These are phyloP conservation scores for Leishmania turanica DNA, from an alignment of 208 protist species.

Conservation along the genomic window DNA sequence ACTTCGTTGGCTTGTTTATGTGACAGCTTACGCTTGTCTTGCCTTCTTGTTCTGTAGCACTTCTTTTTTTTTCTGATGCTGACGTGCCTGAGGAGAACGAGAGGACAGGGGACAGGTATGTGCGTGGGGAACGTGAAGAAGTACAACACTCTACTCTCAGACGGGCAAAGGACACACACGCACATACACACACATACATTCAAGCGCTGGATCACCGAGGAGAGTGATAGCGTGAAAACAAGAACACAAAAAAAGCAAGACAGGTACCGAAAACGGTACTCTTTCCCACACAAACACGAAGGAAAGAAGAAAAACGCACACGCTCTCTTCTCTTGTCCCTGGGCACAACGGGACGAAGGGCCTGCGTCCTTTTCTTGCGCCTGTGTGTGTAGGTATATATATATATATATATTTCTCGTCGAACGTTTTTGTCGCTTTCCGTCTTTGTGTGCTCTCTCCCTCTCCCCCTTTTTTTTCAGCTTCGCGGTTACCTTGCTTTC, in stretches of 20 bases:
- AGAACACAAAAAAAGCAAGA: not conserved
- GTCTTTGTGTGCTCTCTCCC: slow-evolving; percentile 1
- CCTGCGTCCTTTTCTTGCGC: not conserved
- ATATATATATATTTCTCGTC: no score
- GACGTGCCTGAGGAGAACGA: not conserved
- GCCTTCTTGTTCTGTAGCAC: no score
- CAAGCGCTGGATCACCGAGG: not conserved
- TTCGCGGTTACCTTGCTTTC: not conserved
- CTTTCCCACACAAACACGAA: not conserved
- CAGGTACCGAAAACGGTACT: not conserved
- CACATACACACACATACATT: not conserved
- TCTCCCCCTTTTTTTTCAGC: not conserved
- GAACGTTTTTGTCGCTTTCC: not conserved
- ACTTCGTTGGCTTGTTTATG: not conserved
- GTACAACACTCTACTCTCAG: not conserved
- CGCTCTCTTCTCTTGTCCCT: not conserved
- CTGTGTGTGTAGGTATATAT: no score
- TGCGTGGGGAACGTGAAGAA: not conserved
- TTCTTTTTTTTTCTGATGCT: not conserved
- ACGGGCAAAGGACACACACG: not conserved
- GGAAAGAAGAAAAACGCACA: not conserved
- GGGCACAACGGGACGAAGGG: not conserved
- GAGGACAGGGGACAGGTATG: not conserved
- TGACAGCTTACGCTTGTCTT: not conserved
- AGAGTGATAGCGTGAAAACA: not conserved